Conservation (phyloP, 768 basidiomycete genomes). For the Panellus pusillus region DNA sequence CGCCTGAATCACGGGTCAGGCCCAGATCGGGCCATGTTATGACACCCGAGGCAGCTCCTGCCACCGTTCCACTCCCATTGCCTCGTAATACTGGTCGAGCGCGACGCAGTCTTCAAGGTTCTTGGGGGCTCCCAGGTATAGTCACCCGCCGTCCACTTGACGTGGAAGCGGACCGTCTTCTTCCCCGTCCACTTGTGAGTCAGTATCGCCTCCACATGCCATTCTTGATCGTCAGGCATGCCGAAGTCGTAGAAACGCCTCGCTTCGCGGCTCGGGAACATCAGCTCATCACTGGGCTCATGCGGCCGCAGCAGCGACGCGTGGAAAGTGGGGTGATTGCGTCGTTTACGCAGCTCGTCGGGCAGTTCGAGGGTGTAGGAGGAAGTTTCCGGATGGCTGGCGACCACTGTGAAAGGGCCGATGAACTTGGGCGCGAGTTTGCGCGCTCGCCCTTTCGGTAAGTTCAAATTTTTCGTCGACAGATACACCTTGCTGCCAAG, state of each 20-base stretch:
- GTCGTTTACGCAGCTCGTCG: slow-evolving; percentile 19
- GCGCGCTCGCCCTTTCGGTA: slow-evolving; percentile 32
- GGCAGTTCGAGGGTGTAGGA: slow-evolving; percentile 33
- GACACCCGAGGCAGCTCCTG: slow-evolving; percentile 3
- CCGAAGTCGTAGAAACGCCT: slow-evolving; percentile 40
- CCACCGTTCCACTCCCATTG: slow-evolving; percentile 23
- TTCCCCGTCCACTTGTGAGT: slow-evolving; percentile 23
- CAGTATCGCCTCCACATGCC: slow-evolving; percentile 35
- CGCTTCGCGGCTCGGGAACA: slow-evolving; percentile 34
- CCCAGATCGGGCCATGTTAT: no score
- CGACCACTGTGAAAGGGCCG: slow-evolving; percentile 35
- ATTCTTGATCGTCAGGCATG: slow-evolving; percentile 31
- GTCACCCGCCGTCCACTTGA: slow-evolving; percentile 34
- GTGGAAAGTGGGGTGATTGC: slow-evolving; percentile 39
- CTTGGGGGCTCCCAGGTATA: slow-evolving; percentile 29
- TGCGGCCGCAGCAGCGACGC: slow-evolving; percentile 29
- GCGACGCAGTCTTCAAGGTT: slow-evolving; percentile 25
- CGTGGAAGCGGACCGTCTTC: slow-evolving; percentile 24
- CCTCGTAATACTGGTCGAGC: slow-evolving; percentile 31
- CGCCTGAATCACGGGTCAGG: no score
- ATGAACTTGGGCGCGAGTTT: slow-evolving; percentile 40
- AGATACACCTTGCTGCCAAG: slow-evolving; percentile 34
- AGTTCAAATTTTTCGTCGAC: slow-evolving; percentile 34
- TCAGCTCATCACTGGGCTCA: slow-evolving; percentile 29
- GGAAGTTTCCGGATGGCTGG: slow-evolving; percentile 18